Percentiles rank a stretch among this genome's conserved stretches.
Conservation (phyloP, 2,329 filamentous ascomycete genomes). For the Exserohilum turcica region DNA sequence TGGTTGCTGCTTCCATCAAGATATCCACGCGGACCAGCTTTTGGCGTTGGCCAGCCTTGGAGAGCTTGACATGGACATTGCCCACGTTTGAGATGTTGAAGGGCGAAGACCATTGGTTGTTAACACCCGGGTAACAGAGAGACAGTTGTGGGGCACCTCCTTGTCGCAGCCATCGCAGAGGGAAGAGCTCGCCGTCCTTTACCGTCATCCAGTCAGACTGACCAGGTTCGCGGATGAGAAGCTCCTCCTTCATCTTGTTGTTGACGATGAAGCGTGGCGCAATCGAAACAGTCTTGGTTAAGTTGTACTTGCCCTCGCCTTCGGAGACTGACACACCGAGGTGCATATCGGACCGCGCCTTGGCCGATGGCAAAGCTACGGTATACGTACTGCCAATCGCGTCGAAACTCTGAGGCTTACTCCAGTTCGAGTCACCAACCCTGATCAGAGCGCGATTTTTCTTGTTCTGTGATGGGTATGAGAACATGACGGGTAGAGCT, state of each 20-base stretch:
- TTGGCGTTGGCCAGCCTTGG: slow-evolving; percentile 87
- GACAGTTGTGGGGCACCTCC: slow-evolving; percentile 85
- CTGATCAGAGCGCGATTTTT: slow-evolving; percentile 89
- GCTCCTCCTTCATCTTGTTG: slow-evolving; percentile 86
- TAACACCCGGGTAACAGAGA: slow-evolving; percentile 88
- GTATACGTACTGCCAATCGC: slow-evolving; percentile 93
- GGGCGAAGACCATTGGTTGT: slow-evolving; percentile 96
- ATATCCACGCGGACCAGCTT: slow-evolving; percentile 86
- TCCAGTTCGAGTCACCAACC: slow-evolving; percentile 91
- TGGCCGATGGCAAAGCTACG: slow-evolving; percentile 76
- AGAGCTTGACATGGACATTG: slow-evolving; percentile 89
- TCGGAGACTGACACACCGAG: slow-evolving; percentile 86
- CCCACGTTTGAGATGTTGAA: slow-evolving; percentile 97
- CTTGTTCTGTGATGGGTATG: slow-evolving; percentile 83
- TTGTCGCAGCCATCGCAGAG: slow-evolving; percentile 88
- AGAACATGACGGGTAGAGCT: slow-evolving; percentile 93
- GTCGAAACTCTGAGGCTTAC: slow-evolving; percentile 96
- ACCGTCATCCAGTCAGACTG: slow-evolving; percentile 84
- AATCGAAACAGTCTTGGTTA: slow-evolving; percentile 93
- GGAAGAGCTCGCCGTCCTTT: slow-evolving; percentile 77
- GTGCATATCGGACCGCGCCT: slow-evolving; percentile 80
- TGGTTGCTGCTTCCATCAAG: slow-evolving; percentile 87
- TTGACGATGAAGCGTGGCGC: slow-evolving; percentile 92
- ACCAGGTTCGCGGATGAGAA: slow-evolving; percentile 88
- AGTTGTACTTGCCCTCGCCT: slow-evolving; percentile 95